Evolutionary conservation across 2,329 filamentous ascomycete species (phyloP), one percentile per base, ranked within the genome.

Genomic region (Fusarium citri): DNA sequence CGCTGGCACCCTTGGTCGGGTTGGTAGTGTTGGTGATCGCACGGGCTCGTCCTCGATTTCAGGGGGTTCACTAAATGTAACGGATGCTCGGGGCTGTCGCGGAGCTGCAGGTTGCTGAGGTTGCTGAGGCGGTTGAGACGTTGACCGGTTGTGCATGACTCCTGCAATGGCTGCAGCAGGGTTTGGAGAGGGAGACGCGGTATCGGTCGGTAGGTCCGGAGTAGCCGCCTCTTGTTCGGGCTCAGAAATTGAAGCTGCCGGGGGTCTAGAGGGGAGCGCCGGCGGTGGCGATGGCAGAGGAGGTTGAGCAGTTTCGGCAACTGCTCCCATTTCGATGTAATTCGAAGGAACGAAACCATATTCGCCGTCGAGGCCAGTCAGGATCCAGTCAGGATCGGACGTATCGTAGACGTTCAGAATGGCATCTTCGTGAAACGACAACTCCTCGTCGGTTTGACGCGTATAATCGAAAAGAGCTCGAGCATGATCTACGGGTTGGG

Each of bases 381-480:
- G 84, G 68, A 96, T 97, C 96, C 96, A 99, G 81, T 99, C 96
- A 16, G 94, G 93, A 79, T 99, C 96, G 8, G 94, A 92, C 12
- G 87, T 91, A 80, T 99, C 96, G 81, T 93, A 98, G 49, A 99
- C 92, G 65, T 92, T 85, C 50, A 99, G 86, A 46, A 89, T 82
- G 42, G 92, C 90, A 78, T 97, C 94, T 83, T 99, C 96, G 50
- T 93, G 88, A 78, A 99, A 98, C 25, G 95, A 98, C 12, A 99
- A 86, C 81, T 99, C 96, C 81, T 99, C 96, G 77, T 99, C 96
- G 25, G 96, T 99, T 83, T 99, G 96, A 74, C 95, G 89, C 53
- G 93, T 93, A 80, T 99, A 99, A 80, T 99, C 96, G 84, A 95
- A 99, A n/a, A 98, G 88, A n/a, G 96, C 93, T 79, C 92, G 94